Evolutionary conservation across 2,329 filamentous ascomycete genomes (phyloP).

Genomic region (Cladosporium phlei): DNA sequence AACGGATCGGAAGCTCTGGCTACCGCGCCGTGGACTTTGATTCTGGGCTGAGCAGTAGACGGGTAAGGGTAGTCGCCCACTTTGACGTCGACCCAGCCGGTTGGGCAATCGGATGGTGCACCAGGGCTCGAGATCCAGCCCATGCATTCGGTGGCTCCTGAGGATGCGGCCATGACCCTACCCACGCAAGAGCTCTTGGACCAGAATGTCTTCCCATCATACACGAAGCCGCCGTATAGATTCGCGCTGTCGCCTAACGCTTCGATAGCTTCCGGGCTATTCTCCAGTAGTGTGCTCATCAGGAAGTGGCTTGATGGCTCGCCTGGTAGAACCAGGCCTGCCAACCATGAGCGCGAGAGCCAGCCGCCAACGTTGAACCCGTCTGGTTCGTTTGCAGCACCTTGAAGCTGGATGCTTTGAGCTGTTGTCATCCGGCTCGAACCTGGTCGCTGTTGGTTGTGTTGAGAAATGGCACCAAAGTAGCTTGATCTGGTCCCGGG

Average conservation of each 20-base stretch:
- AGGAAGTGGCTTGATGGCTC: constrained; percentile 51
- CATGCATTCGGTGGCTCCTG: constrained; percentile 48
- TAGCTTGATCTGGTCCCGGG: constrained; percentile 8
- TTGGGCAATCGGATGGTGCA: constrained; percentile 27
- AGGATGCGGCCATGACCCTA: constrained; percentile 46
- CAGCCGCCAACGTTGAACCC: constrained; percentile 32
- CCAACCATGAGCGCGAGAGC: constrained; percentile 53
- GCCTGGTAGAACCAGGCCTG: constrained; percentile 52
- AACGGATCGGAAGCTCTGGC: constrained; percentile 33
- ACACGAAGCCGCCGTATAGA: constrained; percentile 53
- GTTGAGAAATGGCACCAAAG: constrained; percentile 8
- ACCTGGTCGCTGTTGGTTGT: constrained; percentile 11
- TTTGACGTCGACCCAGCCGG: constrained; percentile 49
- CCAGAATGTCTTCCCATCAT: constrained; percentile 50
- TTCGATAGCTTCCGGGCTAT: constrained; percentile 46
- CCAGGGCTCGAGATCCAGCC: constrained; percentile 47
- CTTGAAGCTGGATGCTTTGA: constrained; percentile 20
- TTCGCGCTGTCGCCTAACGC: constrained; percentile 48
- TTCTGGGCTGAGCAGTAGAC: constrained; percentile 31
- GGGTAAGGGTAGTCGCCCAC: constrained; percentile 19
- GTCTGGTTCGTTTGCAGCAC: constrained; percentile 1
- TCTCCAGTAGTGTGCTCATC: constrained; percentile 54
- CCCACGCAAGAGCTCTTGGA: constrained; percentile 53
- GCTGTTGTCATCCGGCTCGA: constrained; percentile 17
- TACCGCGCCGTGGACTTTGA: constrained; percentile 31